Percentiles rank a stretch among this genome's conserved stretches.
These are phyloP conservation scores for Rhizomucor miehei DNA, from an alignment of 371 early-diverging fungal genomes.

Conservation along the genomic window DNA sequence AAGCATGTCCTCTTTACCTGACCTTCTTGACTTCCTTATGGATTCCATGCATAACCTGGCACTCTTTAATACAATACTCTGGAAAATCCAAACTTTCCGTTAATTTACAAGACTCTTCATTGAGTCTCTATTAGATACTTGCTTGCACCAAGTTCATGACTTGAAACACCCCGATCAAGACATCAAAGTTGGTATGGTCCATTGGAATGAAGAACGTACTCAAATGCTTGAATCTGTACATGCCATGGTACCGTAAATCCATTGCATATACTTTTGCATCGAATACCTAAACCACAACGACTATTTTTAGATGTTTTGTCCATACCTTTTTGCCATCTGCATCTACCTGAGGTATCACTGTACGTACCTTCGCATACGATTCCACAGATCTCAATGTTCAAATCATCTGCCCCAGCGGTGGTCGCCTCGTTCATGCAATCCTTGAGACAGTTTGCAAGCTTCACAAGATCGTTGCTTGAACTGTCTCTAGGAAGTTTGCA, in stretches of 20 bases:
- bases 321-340: too few relatives aligned
- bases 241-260: background rate
- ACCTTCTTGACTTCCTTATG: background rate
- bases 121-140: background rate
- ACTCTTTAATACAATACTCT: background rate
- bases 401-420: conserved; percentile 4
- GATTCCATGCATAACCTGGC: background rate
- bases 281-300: background rate
- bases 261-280: background rate
- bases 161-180: background rate
- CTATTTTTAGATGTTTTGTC: too few relatives aligned
- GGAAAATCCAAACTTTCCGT: background rate
- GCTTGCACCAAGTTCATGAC: background rate
- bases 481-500: conserved; percentile 6
- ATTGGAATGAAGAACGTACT: background rate
- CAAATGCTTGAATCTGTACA: background rate
- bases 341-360: background rate
- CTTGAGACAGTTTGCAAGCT: conserved; percentile 8
- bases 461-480: conserved; percentile 8
- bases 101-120: background rate
- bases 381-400: conserved; percentile 3
- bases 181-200: background rate
- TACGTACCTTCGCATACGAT: conserved; percentile 6
- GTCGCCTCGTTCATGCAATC: conserved; percentile 7
- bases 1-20: background rate